phyloP scores from a whole-genome alignment of 2,329 filamentous ascomycete species.

The Cryoendolithus antarcticus region DNA sequence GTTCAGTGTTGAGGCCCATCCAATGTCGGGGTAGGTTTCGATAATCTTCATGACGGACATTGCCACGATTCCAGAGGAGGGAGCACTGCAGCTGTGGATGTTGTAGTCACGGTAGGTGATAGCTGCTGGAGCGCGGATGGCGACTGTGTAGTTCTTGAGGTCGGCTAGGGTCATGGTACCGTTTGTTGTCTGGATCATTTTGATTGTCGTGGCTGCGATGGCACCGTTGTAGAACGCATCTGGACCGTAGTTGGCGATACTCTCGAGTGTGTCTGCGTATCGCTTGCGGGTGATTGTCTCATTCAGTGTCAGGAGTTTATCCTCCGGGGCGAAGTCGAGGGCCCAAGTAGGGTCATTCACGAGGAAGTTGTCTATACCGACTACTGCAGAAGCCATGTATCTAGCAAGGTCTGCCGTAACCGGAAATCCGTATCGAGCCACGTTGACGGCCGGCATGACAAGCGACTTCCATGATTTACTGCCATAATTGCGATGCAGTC shows the following conservation, averaged over 20 bases:
- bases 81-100: conserved; percentile 58
- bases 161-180: conserved; percentile 82
- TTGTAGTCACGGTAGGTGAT: conserved; percentile 51
- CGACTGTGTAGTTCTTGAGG: conserved; percentile 58
- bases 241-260: conserved; percentile 54
- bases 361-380: conserved; percentile 51
- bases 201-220: conserved; percentile 62
- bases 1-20: conserved; percentile 43
- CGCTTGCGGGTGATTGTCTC: conserved; percentile 70
- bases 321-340: conserved; percentile 76
- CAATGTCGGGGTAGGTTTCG: conserved; percentile 59
- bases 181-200: conserved; percentile 52
- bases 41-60: conserved; percentile 71
- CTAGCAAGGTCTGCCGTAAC: conserved; percentile 61
- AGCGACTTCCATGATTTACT: conserved; percentile 45
- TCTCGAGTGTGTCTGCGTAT: conserved; percentile 68
- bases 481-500: conserved; percentile 63
- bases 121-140: conserved; percentile 47
- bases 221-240: conserved; percentile 63
- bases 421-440: conserved; percentile 62
- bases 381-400: conserved; percentile 52
- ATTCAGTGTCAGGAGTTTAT: conserved; percentile 56
- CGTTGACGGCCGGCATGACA: conserved; percentile 58
- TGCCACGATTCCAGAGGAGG: conserved; percentile 65
- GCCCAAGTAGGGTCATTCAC: conserved; percentile 68